Conservation (phyloP, 345 rosid species). For the Litchi chinensis region DNA sequence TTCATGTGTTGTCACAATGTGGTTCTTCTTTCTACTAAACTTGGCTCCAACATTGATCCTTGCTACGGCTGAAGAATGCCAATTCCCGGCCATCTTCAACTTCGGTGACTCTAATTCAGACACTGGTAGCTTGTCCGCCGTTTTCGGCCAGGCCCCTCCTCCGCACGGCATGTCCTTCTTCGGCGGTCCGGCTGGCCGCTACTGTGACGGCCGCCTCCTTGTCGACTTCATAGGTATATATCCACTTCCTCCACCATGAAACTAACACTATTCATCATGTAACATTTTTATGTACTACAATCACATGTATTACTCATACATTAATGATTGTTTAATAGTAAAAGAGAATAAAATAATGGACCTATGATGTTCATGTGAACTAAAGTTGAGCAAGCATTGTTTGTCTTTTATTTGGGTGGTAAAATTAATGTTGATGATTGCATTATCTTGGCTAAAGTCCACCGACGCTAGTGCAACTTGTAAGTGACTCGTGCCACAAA, state of each 20-base stretch:
- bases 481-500: not conserved
- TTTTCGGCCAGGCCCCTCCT: slow-evolving; percentile 71
- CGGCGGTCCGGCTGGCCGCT: slow-evolving; percentile 77
- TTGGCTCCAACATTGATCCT: not conserved
- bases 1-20: not conserved
- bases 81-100: slow-evolving; percentile 81
- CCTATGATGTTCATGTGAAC: not conserved
- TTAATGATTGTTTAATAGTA: too few species aligned
- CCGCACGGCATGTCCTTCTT: slow-evolving; percentile 75
- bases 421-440: not conserved
- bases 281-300: too few species aligned
- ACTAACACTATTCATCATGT: too few species aligned
- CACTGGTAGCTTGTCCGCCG: slow-evolving; percentile 88
- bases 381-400: not conserved
- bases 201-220: slow-evolving; percentile 85
- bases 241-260: not conserved
- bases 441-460: not conserved
- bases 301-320: too few species aligned
- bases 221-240: slow-evolving; percentile 76
- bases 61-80: slow-evolving; percentile 27
- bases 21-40: not conserved
- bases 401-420: not conserved
- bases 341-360: too few species aligned
- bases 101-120: slow-evolving; percentile 96
- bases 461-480: not conserved